Base-by-base conservation (phyloP, 139 green algal genomes). In the Coccomyxa sp. region DNA sequence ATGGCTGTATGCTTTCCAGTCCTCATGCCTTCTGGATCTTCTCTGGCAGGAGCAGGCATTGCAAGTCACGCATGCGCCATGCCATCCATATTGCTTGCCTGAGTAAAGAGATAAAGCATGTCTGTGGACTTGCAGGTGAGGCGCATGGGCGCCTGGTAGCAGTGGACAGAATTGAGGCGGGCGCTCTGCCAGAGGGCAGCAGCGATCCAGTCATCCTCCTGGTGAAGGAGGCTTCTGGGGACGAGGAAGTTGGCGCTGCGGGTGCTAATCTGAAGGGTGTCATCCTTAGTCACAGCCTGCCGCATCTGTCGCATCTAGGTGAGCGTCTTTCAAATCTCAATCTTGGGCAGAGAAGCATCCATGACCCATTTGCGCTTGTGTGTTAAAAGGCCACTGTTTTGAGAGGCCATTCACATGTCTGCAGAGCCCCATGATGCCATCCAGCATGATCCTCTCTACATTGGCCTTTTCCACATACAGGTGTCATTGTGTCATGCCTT, bases 241-340 rank as follows among this genome's bases (percentile, higher is more conserved):
- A 99, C 75, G 96, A 99, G 89, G 96, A 99, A 87, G 89, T 99
- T 73, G 84, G 83, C 0, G 88, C 90, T 40, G 84, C 87, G 36
- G 88, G 95, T 12, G 24, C 70, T 18, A 80, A 86, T 36, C 81
- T 98, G 35, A 76, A 76, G 69, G 94, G 90, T 22, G 85, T 99
- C 55, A 82, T 99, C 44, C 88, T 99, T 74, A 72, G 75, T 31
- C 95, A 98, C 70, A 91, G 94, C 78, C 86, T 99, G 86, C 96
- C 96, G 18, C 96, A 99, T 84, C 89, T 99, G 2, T 92, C 80
- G 72, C 96, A 99, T 79, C 88, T 99, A 54, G 96, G 92, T 79
- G 75, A 8, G 75, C 44, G 14, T 58, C 44, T 58, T 58, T 58
- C 44, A 10, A 58, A 58, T 14, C 14, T 58, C 14, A 10, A 27